Evolutionary conservation across 169 alveolate species (phyloP).

Genomic region (Cryptosporidium baileyi): DNA sequence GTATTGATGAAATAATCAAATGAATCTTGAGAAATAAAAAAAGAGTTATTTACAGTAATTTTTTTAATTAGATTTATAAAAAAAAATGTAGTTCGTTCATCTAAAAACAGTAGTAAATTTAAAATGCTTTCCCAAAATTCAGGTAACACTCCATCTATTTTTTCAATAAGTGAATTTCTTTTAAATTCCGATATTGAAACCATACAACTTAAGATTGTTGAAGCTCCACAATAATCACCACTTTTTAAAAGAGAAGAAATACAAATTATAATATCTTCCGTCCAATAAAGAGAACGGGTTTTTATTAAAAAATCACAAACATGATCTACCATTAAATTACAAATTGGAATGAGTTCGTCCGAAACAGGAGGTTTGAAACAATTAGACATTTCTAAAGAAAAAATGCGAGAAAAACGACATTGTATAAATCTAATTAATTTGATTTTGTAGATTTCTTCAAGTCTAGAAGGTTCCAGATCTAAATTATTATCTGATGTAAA

Average conservation of each 20-base stretch:
- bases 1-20: neutral
- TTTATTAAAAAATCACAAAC: neutral
- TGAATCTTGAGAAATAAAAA: neutral
- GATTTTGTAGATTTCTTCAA: neutral
- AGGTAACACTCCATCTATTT: neutral
- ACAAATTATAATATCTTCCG: neutral
- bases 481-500: neutral
- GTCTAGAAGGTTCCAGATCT: neutral
- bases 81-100: neutral
- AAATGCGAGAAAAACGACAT: neutral
- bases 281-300: neutral
- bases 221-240: slow-evolving; percentile 16
- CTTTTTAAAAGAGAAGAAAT: neutral
- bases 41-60: neutral
- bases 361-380: slow-evolving; percentile 13
- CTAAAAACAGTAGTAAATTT: neutral
- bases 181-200: neutral
- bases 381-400: neutral
- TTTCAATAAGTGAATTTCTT: neutral
- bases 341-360: slow-evolving; percentile 36
- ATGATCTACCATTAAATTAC: slow-evolving; percentile 5
- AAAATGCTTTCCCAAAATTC: slow-evolving; percentile 30
- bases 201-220: neutral
- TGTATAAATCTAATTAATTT: neutral
- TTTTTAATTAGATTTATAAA: neutral